Conservation (phyloP, 2,329 filamentous ascomycete genomes). For the Fusarium sp. region DNA sequence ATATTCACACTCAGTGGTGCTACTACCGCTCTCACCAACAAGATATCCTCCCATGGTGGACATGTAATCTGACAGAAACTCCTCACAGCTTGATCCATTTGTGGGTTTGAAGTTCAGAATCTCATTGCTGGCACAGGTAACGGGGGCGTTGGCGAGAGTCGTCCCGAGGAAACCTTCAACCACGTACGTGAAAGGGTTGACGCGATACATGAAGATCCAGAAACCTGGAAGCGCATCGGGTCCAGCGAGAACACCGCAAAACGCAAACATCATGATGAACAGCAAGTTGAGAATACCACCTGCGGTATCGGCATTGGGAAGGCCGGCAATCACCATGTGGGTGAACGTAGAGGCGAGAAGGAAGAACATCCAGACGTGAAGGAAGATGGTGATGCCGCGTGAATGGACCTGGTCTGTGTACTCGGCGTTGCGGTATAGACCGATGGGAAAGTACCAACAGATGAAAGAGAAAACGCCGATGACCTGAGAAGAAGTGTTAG, state of each 20-base stretch:
- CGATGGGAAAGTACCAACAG: conserved; percentile 76
- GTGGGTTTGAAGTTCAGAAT: conserved; percentile 1
- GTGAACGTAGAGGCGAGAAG: conserved; percentile 74
- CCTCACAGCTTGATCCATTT: background rate
- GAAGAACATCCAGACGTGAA: conserved; percentile 71
- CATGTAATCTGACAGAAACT: conserved; percentile 7
- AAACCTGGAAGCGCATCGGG: conserved; percentile 72
- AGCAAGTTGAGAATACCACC: conserved; percentile 73
- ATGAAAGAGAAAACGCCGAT: conserved; percentile 66
- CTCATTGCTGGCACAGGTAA: conserved; percentile 2
- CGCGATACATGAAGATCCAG: conserved; percentile 82
- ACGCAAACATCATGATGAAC: conserved; percentile 71
- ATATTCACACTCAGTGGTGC: conserved; percentile 55
- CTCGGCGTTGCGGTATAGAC: conserved; percentile 68
- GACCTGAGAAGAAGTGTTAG: background rate
- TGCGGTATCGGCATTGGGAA: conserved; percentile 71
- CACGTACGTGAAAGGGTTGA: conserved; percentile 80
- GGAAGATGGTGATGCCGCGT: conserved; percentile 71
- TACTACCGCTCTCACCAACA: background rate
- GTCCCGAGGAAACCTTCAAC: conserved; percentile 73
- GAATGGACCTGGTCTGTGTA: conserved; percentile 57
- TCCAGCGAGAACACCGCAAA: conserved; percentile 71
- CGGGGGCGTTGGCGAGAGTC: conserved; percentile 67
- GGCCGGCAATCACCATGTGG: conserved; percentile 70
- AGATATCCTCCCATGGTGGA: conserved; percentile 2